Conservation (phyloP, 2,329 filamentous ascomycete genomes). For the Plectosphaerella sp. region DNA sequence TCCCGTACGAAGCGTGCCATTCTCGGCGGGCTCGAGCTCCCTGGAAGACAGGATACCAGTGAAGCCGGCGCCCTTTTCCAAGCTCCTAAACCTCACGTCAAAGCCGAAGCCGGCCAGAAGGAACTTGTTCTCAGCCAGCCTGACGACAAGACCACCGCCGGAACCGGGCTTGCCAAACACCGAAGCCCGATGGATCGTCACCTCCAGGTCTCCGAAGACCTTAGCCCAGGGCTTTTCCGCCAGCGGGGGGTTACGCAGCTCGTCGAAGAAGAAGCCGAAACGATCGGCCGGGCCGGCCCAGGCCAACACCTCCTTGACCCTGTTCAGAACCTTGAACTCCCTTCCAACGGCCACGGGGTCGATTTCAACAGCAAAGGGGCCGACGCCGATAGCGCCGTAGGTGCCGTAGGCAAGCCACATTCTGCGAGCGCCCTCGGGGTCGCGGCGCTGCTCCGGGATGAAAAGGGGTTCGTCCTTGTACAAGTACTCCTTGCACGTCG, state of each 20-base stretch:
- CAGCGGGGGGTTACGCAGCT: constrained; percentile 16
- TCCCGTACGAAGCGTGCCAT: constrained; percentile 21
- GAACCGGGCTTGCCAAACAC: constrained; percentile 32
- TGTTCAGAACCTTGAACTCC: constrained; percentile 22
- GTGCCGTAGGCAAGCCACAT: constrained; percentile 35
- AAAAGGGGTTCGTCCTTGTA: constrained; percentile 38
- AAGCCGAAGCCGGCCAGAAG: constrained; percentile 29
- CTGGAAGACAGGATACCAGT: constrained; percentile 26
- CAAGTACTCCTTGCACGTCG: constrained; percentile 34
- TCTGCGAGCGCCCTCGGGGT: constrained; percentile 36
- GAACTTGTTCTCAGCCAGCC: constrained; percentile 24
- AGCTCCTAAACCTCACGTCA: constrained; percentile 23
- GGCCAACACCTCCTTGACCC: constrained; percentile 18
- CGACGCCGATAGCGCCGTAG: constrained; percentile 28
- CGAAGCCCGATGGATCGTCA: constrained; percentile 28
- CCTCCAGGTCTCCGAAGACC: constrained; percentile 24
- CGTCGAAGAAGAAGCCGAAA: constrained; percentile 32
- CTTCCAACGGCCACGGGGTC: constrained; percentile 19
- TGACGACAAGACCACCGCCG: constrained; percentile 31
- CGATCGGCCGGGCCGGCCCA: constrained; percentile 19
- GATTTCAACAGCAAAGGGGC: constrained; percentile 33
- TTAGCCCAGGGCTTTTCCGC: constrained; percentile 16
- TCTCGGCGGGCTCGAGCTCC: constrained; percentile 27
- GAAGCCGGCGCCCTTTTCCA: constrained; percentile 23
- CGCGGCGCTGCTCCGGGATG: constrained; percentile 46